These are phyloP conservation scores for Limonium bicolor DNA, from an alignment of 148 eudicot genomes.

Conservation along the genomic window DNA sequence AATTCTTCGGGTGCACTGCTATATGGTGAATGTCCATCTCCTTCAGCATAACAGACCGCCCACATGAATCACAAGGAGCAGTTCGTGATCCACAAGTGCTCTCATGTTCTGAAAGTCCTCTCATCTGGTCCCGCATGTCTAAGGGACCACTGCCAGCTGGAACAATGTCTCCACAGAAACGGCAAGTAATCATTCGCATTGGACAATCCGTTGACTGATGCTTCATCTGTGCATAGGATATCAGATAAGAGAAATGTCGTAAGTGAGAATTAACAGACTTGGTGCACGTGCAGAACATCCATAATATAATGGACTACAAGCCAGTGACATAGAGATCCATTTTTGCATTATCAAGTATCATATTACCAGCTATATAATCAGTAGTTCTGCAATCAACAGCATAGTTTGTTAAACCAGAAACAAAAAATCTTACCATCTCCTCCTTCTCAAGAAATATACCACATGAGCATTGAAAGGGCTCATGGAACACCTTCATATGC, in stretches of 20 bases:
- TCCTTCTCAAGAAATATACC: conserved; percentile 81
- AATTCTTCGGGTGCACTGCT: conserved; percentile 78
- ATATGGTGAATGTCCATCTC: conserved; percentile 90
- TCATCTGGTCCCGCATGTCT: conserved; percentile 55
- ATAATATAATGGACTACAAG: too few species aligned
- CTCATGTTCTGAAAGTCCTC: conserved; percentile 84
- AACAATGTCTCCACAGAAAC: conserved; percentile 82
- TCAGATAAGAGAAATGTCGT: background rate
- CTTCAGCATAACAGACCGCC: conserved; percentile 81
- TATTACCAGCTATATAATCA: too few species aligned
- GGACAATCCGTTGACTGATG: conserved; percentile 69
- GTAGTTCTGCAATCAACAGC: too few species aligned
- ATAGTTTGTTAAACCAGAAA: too few species aligned
- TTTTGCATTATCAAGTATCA: too few species aligned
- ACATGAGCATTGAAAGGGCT: conserved; percentile 66
- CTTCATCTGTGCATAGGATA: conserved; percentile 34
- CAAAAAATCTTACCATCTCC: conserved; percentile 82
- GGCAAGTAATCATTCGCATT: conserved; percentile 67
- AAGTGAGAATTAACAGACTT: too few species aligned
- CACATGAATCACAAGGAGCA: conserved; percentile 88
- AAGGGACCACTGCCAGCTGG: conserved; percentile 63
- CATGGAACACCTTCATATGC: conserved; percentile 83
- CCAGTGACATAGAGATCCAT: too few species aligned
- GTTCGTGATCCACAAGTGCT: conserved; percentile 82
- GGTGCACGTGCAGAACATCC: too few species aligned